Base-by-base conservation (phyloP, 768 basidiomycete species). In the Holtermanniella nyarrowii region DNA sequence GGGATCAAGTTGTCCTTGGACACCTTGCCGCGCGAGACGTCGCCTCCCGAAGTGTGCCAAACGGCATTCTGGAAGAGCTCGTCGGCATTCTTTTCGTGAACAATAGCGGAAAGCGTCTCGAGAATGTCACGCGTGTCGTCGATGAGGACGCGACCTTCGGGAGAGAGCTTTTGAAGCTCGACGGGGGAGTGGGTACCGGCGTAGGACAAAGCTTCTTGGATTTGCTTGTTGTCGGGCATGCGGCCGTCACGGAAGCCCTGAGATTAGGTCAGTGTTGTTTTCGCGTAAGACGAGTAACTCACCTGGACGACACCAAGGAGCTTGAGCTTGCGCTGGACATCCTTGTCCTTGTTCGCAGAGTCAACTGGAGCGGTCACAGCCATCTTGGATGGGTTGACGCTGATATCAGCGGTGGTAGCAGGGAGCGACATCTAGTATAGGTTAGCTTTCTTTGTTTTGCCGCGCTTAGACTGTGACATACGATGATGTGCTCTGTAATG, bases 1-100 rank as follows among this genome's bases (percentile, higher is more conserved):
- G 80, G 77, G 50, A 72, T 58, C 25, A 75, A 70, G 49, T 75
- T 76, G 41, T 69, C 73, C 71, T 77, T 78, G 31, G 68, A 63
- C 54, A 74, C 67, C 49, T 67, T 74, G 40, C 69, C 72, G 48
- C 65, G 56, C n/a, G 62, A 49, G 18, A 76, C 61, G 48, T 77
- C 68, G 18, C 82, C 73, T 27, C 42, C 39, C 45, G 60, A 53
- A 7, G 62, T 60, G 24, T 58, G 79, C 84, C 84, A 90, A 39
- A 91, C 72, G 59, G 93, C 91, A 62, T 86, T 83, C 72, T 96
- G 93, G 69, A 95, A 77, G 39, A 96, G 78, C 74, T 96, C 89
- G 60, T 93, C 90, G 21, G 62, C 62, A 63, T 95, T 95, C 79
- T 93, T 95, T 61, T 84, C 77, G 45, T 75, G 63, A n/a, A 91